Conservation (phyloP, 2,329 filamentous ascomycete genomes). For the Chlorencoelia australis region DNA sequence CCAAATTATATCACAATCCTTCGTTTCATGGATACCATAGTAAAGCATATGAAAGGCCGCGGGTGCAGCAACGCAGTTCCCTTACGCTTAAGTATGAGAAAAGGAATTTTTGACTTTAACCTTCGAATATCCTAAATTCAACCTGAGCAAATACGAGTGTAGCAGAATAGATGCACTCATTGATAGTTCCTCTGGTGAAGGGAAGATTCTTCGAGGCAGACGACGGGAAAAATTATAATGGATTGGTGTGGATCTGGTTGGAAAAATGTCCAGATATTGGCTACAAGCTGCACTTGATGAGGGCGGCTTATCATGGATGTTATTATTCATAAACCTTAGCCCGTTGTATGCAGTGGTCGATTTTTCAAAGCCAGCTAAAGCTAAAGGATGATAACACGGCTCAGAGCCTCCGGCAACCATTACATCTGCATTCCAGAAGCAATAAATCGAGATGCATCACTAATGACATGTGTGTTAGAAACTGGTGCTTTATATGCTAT, state of each 20-base stretch:
- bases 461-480: conserved; percentile 89
- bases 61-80: not conserved
- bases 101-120: not conserved
- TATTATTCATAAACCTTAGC: not conserved
- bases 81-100: not conserved
- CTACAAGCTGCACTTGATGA: not conserved
- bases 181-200: not conserved
- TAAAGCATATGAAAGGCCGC: not conserved
- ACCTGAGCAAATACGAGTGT: not conserved
- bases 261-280: not conserved
- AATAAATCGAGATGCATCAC: conserved; percentile 88
- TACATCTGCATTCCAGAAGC: conserved; percentile 79
- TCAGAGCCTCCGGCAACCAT: conserved; percentile 93
- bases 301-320: not conserved
- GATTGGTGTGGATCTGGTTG: not conserved
- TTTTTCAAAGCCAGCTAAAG: conserved; percentile 82
- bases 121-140: not conserved
- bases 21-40: not conserved
- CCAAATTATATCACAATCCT: not conserved
- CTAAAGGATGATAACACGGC: conserved; percentile 88
- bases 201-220: not conserved
- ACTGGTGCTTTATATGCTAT: too few species aligned
- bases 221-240: not conserved
- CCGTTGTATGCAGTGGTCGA: too few species aligned
- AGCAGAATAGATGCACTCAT: not conserved